These are phyloP conservation scores for Harringtonia lauricola DNA, from an alignment of 2,329 filamentous ascomycete species.

Conservation along the genomic window DNA sequence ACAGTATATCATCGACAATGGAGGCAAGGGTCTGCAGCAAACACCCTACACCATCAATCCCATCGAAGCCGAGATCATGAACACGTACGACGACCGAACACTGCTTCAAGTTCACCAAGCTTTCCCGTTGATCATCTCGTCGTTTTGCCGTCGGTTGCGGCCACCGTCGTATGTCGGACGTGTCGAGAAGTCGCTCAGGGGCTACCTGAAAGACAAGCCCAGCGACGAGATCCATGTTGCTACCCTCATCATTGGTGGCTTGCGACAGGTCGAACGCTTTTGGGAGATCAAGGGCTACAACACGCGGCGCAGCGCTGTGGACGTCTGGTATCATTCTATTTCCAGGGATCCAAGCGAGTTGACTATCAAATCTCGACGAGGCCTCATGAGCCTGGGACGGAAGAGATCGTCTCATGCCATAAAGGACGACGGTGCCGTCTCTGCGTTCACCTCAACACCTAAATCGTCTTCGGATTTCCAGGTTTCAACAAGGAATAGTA, in stretches of 20 bases:
- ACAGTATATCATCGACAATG: slow-evolving; percentile 40
- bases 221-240: slow-evolving; percentile 51
- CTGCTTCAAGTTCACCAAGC: slow-evolving; percentile 52
- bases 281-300: slow-evolving; percentile 61
- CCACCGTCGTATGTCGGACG: slow-evolving; percentile 55
- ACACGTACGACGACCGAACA: slow-evolving; percentile 53
- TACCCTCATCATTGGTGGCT: slow-evolving; percentile 47
- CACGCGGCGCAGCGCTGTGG: slow-evolving; percentile 44
- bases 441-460: not conserved
- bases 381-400: slow-evolving; percentile 41
- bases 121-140: slow-evolving; percentile 53
- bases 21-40: slow-evolving; percentile 36
- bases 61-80: slow-evolving; percentile 51
- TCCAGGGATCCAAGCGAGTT: slow-evolving; percentile 32
- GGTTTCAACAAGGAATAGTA: too few relatives aligned
- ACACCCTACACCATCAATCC: slow-evolving; percentile 51
- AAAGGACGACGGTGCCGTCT: slow-evolving; percentile 21
- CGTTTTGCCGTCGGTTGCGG: slow-evolving; percentile 49
- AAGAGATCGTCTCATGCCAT: slow-evolving; percentile 40
- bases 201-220: slow-evolving; percentile 52
- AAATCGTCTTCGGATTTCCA: not conserved
- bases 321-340: slow-evolving; percentile 46
- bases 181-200: slow-evolving; percentile 50
- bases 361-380: slow-evolving; percentile 36
- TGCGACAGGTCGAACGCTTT: slow-evolving; percentile 51